These are phyloP conservation scores for Xylaria bambusicola DNA, from an alignment of 495 filamentous ascomycete species.

Conservation along the genomic window DNA sequence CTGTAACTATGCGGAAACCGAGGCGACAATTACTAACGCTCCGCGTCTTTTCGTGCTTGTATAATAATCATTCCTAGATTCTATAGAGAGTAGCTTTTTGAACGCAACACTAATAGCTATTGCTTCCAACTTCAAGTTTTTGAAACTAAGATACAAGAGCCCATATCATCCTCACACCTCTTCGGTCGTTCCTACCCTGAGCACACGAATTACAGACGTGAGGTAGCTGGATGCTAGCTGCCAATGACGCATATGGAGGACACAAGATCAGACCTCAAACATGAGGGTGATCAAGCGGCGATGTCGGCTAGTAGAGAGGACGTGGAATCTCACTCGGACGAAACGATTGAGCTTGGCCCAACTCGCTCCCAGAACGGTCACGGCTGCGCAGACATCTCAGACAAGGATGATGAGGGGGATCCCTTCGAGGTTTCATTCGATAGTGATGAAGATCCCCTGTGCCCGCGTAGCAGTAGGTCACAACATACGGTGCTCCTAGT, in stretches of 20 bases:
- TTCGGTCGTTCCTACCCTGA: too few relatives aligned
- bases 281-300: neutral
- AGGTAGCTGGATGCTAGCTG: neutral
- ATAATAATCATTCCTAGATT: neutral
- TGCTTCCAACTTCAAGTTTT: too few relatives aligned
- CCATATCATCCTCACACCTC: neutral
- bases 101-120: neutral
- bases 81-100: neutral
- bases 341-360: neutral
- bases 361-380: conserved; percentile 64
- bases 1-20: neutral
- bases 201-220: too few relatives aligned
- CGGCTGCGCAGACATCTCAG: conserved; percentile 53
- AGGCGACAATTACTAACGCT: neutral
- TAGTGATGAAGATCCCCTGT: conserved; percentile 69
- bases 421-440: conserved; percentile 69
- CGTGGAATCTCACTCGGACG: neutral
- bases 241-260: neutral
- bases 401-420: conserved; percentile 34
- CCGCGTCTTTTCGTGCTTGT: neutral
- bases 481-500: too few relatives aligned
- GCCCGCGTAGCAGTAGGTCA: conserved; percentile 60
- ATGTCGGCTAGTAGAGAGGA: neutral
- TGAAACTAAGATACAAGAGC: too few relatives aligned
- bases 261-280: neutral